These are phyloP conservation scores for Pseudocercospora fijiensis DNA, from an alignment of 2,329 filamentous ascomycete genomes.

Conservation along the genomic window DNA sequence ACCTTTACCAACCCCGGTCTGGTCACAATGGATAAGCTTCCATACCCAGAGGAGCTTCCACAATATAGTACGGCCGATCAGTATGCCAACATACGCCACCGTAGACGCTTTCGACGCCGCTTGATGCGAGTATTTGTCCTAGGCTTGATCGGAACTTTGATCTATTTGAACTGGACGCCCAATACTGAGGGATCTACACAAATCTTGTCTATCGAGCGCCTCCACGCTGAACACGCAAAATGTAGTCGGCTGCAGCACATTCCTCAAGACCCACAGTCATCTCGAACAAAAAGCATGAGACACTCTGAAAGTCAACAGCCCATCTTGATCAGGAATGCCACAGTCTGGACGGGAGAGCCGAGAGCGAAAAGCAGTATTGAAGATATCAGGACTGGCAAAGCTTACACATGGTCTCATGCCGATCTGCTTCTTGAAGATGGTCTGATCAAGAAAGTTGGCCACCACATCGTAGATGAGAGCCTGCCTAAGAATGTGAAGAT, in stretches of 20 bases:
- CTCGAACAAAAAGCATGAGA: slow-evolving; percentile 60
- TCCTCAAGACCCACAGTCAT: slow-evolving; percentile 57
- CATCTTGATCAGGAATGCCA: slow-evolving; percentile 65
- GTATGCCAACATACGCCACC: neutral
- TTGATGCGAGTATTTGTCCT: neutral
- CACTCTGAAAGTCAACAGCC: slow-evolving; percentile 59
- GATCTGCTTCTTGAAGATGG: slow-evolving; percentile 63
- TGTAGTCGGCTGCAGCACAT: slow-evolving; percentile 58
- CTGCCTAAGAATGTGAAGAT: slow-evolving; percentile 53
- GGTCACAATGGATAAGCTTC: neutral
- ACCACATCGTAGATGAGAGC: slow-evolving; percentile 44
- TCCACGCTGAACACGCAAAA: slow-evolving; percentile 55
- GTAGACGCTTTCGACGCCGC: neutral
- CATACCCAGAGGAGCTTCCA: neutral
- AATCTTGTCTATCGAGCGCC: slow-evolving; percentile 52
- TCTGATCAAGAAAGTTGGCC: slow-evolving; percentile 57
- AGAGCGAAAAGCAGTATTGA: slow-evolving; percentile 51
- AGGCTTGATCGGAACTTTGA: neutral
- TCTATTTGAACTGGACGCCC: neutral
- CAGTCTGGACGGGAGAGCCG: slow-evolving; percentile 66
- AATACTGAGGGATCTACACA: neutral
- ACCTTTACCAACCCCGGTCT: neutral
- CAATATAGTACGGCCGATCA: neutral
- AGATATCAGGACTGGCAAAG: slow-evolving; percentile 58
- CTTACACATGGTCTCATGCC: slow-evolving; percentile 60